Evolutionary conservation across 129 eudicot species (phyloP), one percentile per base, ranked within the genome.

Genomic region (Flaveria ramosissima): DNA sequence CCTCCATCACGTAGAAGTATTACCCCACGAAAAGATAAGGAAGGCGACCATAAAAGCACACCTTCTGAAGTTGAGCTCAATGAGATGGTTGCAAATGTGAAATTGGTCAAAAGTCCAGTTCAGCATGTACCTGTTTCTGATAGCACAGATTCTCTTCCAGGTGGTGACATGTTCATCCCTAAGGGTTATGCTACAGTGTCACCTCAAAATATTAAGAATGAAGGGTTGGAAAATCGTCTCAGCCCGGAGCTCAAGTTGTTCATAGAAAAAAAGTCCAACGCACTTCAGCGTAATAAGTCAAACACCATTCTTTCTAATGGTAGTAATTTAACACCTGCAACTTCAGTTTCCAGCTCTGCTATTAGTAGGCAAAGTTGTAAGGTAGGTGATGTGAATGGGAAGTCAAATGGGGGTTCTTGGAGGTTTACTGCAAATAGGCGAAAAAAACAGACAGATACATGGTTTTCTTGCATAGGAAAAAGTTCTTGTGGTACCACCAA

Each of bases 21-120:
- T 3, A 63, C 75, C 43, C 69, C 87, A 12, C 53, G 59, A 5
- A 88, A 85, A 70, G 87, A 85, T 10, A 85, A 30, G 66, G 85
- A 84, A n/a, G 77, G 68, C 21, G 48, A 68, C 7, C 78, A 80
- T 50, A 82, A 84, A 27, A 62, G 76, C 23, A 20, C 75, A 20
- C 97, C 92, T 55, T 84, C 94, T 5, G 86, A 84, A 0, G 96
- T 91, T 48, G 96, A 88, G 75, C 84, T 90, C 65, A 90, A 90
- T 70, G 96, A 90, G 77, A 86, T 91, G 74, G 79, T 91, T 39
- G 93, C 93, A 9, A 83, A 84, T 68, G 91, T 81, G 23, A 86
- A 84, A 80, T 65, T 90, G 71, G 78, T 90, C 10, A 75, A 27
- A 59, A 79, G 82, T 60, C 80, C 80, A 20, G 72, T 20, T 9